Evolutionary conservation across 2,329 filamentous ascomycete species (phyloP), one percentile per base, ranked within the genome.

Genomic region (Helotiales sp.): DNA sequence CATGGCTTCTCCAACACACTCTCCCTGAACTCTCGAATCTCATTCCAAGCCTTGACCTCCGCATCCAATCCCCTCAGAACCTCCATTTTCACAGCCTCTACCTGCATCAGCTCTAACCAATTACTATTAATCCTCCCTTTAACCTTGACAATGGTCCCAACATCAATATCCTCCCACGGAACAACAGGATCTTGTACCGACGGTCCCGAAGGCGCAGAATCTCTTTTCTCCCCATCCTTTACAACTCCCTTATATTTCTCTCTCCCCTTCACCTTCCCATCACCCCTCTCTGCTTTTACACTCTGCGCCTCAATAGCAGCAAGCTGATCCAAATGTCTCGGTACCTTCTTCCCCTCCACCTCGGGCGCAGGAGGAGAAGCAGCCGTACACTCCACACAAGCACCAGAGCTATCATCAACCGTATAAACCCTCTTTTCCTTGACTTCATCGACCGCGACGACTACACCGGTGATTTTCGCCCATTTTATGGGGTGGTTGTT

Each of bases 401-500:
- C 72, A 13, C 85, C 85, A 62, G 82, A 86, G 69, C 85, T 83
- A 70, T 89, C 86, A 64, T 89, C 86, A n/a, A 89, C 70, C 1
- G 80, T 85, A 65, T 81, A 85, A 38, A 82, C 73, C 44, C 75
- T 76, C 33, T 75, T 75, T 33, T 72, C 73, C 33, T 67, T 61
- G 55, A 76, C 81, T 22, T 84, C 78, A 62, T 84, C 80, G 33
- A 85, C 73, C 12, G 81, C 83, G 55, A 92, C 85, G 22, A 93
- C 80, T 8, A 91, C 73, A 29, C 90, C 90, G 7, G 85, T 81
- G 30, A 93, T 72, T 60, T 87, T 85, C 53, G 90, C 82, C 83
- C 87, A 93, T 79, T 85, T 84, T 65, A 93, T 84, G 0, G 90
- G 90, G 64, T 93, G 85, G 71, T 92, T 93, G 50, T 79, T 73